Conservation (phyloP, 495 filamentous ascomycete genomes). For the Hyaloscypha finlandica region DNA sequence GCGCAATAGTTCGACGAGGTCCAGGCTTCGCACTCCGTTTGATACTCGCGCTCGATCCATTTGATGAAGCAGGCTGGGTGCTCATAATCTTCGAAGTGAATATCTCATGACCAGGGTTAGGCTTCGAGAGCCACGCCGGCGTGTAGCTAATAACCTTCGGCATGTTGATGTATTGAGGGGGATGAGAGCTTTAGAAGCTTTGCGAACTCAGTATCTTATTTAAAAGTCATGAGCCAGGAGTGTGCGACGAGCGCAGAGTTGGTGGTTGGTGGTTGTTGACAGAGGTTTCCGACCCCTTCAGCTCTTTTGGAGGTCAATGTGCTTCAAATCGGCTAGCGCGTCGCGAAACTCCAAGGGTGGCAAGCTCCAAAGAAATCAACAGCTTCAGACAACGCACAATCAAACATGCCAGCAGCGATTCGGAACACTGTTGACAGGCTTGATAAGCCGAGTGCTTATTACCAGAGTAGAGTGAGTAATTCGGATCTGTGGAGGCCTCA, state of each 20-base stretch:
- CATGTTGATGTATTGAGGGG: conserved; percentile 55
- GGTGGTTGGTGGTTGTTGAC: conserved; percentile 25
- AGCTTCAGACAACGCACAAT: conserved; percentile 22
- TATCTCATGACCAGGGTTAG: conserved; percentile 70
- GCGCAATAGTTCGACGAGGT: conserved; percentile 68
- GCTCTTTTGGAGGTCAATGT: conserved; percentile 21
- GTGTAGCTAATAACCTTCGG: conserved; percentile 79
- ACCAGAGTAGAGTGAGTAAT: conserved; percentile 66
- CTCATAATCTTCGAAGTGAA: conserved; percentile 45
- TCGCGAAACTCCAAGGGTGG: not conserved
- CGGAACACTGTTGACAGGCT: conserved; percentile 80
- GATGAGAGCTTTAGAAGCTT: conserved; percentile 21
- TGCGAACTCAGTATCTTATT: conserved; percentile 1
- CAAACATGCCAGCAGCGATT: conserved; percentile 34
- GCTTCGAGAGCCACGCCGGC: conserved; percentile 78
- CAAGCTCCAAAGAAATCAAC: conserved; percentile 1
- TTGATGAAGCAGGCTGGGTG: conserved; percentile 30
- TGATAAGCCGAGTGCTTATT: conserved; percentile 89
- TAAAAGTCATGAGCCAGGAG: conserved; percentile 18
- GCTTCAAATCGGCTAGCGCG: conserved; percentile 15
- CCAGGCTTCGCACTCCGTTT: conserved; percentile 49
- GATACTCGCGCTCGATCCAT: conserved; percentile 36
- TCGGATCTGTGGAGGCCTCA: not conserved
- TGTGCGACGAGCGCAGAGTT: conserved; percentile 6
- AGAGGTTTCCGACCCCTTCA: conserved; percentile 7